phyloP scores from a whole-genome alignment of 208 protist species.

The Trypanosoma lewisi region DNA sequence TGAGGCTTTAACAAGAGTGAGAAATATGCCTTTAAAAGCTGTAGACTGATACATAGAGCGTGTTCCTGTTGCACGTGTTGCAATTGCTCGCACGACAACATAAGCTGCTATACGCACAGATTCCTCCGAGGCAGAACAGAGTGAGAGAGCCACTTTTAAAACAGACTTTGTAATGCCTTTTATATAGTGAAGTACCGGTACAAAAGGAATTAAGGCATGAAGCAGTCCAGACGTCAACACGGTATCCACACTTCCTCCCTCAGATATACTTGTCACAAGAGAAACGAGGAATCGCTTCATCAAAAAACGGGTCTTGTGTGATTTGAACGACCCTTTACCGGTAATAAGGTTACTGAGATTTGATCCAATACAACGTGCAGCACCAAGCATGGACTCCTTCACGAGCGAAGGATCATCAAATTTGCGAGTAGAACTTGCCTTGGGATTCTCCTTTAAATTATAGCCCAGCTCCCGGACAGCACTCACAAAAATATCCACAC shows the following conservation, averaged over 20 bases:
- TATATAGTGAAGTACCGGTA: constrained; percentile 87
- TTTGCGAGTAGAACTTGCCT: constrained; percentile 67
- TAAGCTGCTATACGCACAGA: constrained; percentile 81
- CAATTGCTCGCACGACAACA: constrained; percentile 84
- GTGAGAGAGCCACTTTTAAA: constrained; percentile 62
- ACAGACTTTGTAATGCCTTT: constrained; percentile 79
- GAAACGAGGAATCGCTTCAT: constrained; percentile 75
- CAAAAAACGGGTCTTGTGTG: constrained; percentile 68
- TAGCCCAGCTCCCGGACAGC: constrained; percentile 81
- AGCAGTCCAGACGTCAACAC: constrained; percentile 65
- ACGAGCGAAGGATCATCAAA: constrained; percentile 89
- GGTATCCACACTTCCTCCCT: constrained; percentile 59
- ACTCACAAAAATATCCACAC: constrained; percentile 79
- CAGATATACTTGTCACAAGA: constrained; percentile 56
- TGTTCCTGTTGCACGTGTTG: constrained; percentile 82
- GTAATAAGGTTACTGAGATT: constrained; percentile 78
- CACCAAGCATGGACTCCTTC: constrained; percentile 75
- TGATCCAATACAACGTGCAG: constrained; percentile 54
- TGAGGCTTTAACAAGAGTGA: constrained; percentile 85
- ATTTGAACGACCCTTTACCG: constrained; percentile 78
- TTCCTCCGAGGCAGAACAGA: constrained; percentile 79
- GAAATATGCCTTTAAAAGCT: constrained; percentile 92
- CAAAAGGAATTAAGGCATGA: constrained; percentile 76
- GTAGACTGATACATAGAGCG: constrained; percentile 90
- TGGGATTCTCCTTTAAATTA: constrained; percentile 61